Evolutionary conservation across 2,329 filamentous ascomycete genomes (phyloP).

Genomic region (Salinomyces thailandicus): DNA sequence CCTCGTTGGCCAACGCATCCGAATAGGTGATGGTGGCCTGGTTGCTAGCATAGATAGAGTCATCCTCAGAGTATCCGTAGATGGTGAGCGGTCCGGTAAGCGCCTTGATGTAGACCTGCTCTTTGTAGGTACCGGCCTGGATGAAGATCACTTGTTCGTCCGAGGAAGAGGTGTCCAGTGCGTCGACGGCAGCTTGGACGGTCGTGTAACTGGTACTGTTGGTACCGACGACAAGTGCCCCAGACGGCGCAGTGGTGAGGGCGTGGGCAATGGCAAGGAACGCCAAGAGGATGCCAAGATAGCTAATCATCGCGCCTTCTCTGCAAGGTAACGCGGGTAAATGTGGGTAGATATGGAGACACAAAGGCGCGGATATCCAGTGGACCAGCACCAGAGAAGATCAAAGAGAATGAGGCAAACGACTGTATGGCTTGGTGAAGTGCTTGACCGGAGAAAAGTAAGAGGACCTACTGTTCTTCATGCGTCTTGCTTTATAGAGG

Average conservation of each 20-base stretch:
- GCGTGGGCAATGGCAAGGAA: conserved; percentile 13
- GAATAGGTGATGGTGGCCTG: conserved; percentile 45
- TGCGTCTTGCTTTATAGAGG: too few species aligned
- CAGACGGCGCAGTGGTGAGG: conserved; percentile 37
- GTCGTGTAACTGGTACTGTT: conserved; percentile 34
- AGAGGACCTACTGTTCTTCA: too few species aligned
- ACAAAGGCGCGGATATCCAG: too few species aligned
- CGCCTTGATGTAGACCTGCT: conserved; percentile 47
- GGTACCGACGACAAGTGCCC: conserved; percentile 40
- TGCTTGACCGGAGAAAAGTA: too few species aligned
- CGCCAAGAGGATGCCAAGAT: conserved; percentile 1
- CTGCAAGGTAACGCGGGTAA: too few species aligned
- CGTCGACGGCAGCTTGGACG: conserved; percentile 48
- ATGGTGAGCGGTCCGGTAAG: conserved; percentile 43
- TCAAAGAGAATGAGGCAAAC: too few species aligned
- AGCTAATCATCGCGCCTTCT: background rate
- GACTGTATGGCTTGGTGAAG: too few species aligned
- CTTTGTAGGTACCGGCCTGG: conserved; percentile 48
- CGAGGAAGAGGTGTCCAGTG: conserved; percentile 44
- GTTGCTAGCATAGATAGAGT: conserved; percentile 44
- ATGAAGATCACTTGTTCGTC: conserved; percentile 52
- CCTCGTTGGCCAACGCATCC: conserved; percentile 36
- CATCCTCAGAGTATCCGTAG: conserved; percentile 49
- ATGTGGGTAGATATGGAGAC: too few species aligned
- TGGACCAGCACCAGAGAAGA: too few species aligned